A percentile compares a stretch with the other conserved stretches of the same genome.
Conservation (phyloP, 176 grass and related monocot genomes). For the Phoenix roebelenii region DNA sequence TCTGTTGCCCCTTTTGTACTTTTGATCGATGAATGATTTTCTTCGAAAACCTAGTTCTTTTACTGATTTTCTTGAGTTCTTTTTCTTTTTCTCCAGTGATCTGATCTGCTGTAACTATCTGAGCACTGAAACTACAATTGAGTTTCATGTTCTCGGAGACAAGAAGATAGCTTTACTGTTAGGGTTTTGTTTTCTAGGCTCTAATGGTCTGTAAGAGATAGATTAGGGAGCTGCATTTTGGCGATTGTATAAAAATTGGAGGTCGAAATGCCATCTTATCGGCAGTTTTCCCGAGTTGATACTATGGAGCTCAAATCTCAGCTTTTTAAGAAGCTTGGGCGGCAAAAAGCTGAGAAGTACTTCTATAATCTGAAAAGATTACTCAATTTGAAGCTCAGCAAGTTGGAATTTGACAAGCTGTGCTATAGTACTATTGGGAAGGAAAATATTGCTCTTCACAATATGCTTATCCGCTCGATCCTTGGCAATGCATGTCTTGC, state of each 20-base stretch:
- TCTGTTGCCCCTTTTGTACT: too few species aligned
- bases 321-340: slow-evolving; percentile 55
- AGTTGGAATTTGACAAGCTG: slow-evolving; percentile 48
- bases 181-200: too few species aligned
- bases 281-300: slow-evolving; percentile 49
- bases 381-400: slow-evolving; percentile 58
- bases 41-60: too few species aligned
- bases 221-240: not conserved
- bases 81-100: too few species aligned
- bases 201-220: too few species aligned
- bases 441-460: slow-evolving; percentile 72
- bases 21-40: too few species aligned
- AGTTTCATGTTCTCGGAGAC: too few species aligned
- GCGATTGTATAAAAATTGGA: not conserved
- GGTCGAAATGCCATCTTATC: slow-evolving; percentile 35
- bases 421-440: slow-evolving; percentile 50
- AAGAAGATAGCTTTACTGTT: too few species aligned
- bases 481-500: slow-evolving; percentile 52
- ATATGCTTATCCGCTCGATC: slow-evolving; percentile 46
- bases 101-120: too few species aligned
- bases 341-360: slow-evolving; percentile 50
- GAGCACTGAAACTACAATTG: too few species aligned
- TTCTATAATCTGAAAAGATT: slow-evolving; percentile 48
- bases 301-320: slow-evolving; percentile 45
- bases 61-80: too few species aligned